Evolutionary conservation across 495 filamentous ascomycete genomes (phyloP).

Genomic region (Amphirosellinia nigrospora): DNA sequence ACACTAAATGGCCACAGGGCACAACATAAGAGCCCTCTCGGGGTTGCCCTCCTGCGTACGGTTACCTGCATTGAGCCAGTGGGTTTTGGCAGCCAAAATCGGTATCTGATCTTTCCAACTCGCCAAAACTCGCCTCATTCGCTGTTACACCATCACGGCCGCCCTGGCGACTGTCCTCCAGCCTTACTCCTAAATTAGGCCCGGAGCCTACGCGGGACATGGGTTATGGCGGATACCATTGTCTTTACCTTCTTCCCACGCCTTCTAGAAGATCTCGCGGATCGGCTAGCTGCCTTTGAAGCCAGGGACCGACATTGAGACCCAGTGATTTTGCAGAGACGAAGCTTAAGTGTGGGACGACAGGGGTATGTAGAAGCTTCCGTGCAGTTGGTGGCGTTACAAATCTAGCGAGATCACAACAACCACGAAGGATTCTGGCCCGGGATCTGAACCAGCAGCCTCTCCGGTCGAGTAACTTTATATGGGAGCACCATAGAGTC

Average conservation of each 20-base stretch:
- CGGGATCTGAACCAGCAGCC: neutral
- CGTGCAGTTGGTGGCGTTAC: slow-evolving; percentile 14
- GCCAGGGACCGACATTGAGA: slow-evolving; percentile 18
- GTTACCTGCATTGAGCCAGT: slow-evolving; percentile 35
- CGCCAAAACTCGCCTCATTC: slow-evolving; percentile 30
- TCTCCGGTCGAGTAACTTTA: neutral
- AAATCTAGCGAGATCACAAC: slow-evolving; percentile 19
- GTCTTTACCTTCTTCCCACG: slow-evolving; percentile 28
- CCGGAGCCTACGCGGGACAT: slow-evolving; percentile 17
- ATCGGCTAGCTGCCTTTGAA: slow-evolving; percentile 29
- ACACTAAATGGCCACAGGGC: slow-evolving; percentile 32
- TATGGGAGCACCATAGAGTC: neutral
- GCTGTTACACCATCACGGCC: slow-evolving; percentile 24
- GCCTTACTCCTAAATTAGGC: slow-evolving; percentile 27
- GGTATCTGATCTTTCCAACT: slow-evolving; percentile 19
- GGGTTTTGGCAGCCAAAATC: slow-evolving; percentile 19
- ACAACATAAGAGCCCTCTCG: slow-evolving; percentile 37
- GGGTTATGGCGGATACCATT: slow-evolving; percentile 29
- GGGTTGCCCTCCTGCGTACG: slow-evolving; percentile 35
- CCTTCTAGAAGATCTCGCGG: slow-evolving; percentile 40
- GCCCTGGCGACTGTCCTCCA: slow-evolving; percentile 22
- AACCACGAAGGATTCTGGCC: slow-evolving; percentile 4
- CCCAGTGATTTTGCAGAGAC: slow-evolving; percentile 18
- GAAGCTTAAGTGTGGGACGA: slow-evolving; percentile 4
- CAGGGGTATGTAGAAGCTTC: slow-evolving; percentile 5